Evolutionary conservation across 78 protist species (phyloP).

Genomic region (Anaeramoeba ignava): DNA sequence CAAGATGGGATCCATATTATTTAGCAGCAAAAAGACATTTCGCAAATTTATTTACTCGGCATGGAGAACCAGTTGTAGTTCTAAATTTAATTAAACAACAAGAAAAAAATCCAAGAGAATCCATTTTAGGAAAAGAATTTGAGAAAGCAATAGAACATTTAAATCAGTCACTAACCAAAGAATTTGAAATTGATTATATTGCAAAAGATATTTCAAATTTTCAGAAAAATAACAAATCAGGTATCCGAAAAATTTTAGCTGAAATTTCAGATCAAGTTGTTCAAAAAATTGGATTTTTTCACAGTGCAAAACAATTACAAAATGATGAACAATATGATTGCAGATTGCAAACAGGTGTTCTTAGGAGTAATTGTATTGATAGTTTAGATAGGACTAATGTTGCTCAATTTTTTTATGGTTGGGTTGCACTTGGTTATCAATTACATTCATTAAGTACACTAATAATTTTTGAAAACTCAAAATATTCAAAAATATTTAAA

Average conservation of each 20-base stretch:
- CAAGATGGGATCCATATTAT: slow-evolving; percentile 58
- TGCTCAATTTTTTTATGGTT: slow-evolving; percentile 77
- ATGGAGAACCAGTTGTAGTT: slow-evolving; percentile 40
- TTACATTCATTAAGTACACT: no score
- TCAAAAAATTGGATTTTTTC: slow-evolving; percentile 16
- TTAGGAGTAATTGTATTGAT: slow-evolving; percentile 91
- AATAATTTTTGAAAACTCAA: no score
- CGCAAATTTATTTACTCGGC: slow-evolving; percentile 43
- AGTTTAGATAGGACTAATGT: slow-evolving; percentile 95
- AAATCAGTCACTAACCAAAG: slow-evolving; percentile 20
- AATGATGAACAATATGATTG: neutral
- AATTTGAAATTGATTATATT: slow-evolving; percentile 4
- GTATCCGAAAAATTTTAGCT: neutral
- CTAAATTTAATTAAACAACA: slow-evolving; percentile 17
- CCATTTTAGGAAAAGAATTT: slow-evolving; percentile 40
- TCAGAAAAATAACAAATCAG: neutral
- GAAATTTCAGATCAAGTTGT: slow-evolving; percentile 3
- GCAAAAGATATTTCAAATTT: slow-evolving; percentile 14
- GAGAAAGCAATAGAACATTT: slow-evolving; percentile 33
- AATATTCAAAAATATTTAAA: no score
- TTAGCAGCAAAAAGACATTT: slow-evolving; percentile 69
- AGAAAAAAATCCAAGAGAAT: slow-evolving; percentile 81
- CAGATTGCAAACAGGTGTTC: slow-evolving; percentile 56
- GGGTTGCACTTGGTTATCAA: slow-evolving; percentile 63
- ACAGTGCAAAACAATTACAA: neutral